A percentile compares a stretch with the other conserved stretches of the same genome.
phyloP scores from a whole-genome alignment of 495 filamentous ascomycete species.

The Penicillium malachiteum region DNA sequence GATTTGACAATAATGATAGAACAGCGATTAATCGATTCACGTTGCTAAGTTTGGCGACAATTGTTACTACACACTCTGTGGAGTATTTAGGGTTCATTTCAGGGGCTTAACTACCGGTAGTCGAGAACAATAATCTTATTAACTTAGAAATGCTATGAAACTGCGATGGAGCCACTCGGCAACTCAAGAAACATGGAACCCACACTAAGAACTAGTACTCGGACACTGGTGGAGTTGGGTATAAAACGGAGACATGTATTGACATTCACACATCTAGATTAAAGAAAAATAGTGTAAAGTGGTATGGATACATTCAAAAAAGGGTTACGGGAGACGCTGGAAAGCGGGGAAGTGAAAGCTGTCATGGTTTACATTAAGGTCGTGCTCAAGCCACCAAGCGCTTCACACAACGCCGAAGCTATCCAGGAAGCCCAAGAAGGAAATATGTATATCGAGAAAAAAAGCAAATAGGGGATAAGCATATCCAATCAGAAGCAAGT shows the following conservation, averaged over 20 bases:
- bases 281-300: slow-evolving; percentile 15
- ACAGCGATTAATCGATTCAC: too few relatives aligned
- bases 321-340: slow-evolving; percentile 28
- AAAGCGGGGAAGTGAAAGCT: slow-evolving; percentile 33
- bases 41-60: too few relatives aligned
- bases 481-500: slow-evolving; percentile 32
- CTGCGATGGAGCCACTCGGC: too few relatives aligned
- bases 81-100: too few relatives aligned
- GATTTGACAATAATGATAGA: too few relatives aligned
- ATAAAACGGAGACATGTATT: neutral
- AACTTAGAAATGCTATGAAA: too few relatives aligned
- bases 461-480: slow-evolving; percentile 25
- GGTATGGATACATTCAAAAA: slow-evolving; percentile 28
- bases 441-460: slow-evolving; percentile 32
- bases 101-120: too few relatives aligned
- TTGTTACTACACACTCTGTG: too few relatives aligned
- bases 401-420: slow-evolving; percentile 46
- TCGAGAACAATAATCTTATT: too few relatives aligned
- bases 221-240: too few relatives aligned
- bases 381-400: slow-evolving; percentile 46
- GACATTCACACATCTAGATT: slow-evolving; percentile 13
- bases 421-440: slow-evolving; percentile 39
- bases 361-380: slow-evolving; percentile 51
- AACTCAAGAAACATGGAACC: too few relatives aligned
- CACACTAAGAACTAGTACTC: too few relatives aligned